phyloP scores from a whole-genome alignment of 139 green algal genomes.

The Dunaliella sp. region DNA sequence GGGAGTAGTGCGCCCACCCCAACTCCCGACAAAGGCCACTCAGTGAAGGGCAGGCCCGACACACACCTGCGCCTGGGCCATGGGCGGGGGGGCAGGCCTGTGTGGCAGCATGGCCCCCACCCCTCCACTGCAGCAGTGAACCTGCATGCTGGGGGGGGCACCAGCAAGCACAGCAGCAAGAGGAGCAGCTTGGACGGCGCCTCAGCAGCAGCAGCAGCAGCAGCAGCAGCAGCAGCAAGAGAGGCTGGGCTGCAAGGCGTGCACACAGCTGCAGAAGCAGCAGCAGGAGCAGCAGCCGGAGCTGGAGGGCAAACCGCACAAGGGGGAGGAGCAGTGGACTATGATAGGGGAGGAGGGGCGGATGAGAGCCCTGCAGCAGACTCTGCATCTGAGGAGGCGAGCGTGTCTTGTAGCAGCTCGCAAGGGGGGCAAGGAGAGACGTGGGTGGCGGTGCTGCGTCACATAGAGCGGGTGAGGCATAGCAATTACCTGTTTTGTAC shows the following conservation, averaged over 20 bases:
- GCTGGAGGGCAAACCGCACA: neutral
- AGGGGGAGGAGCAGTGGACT: neutral
- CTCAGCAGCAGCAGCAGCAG: neutral
- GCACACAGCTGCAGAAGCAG: neutral
- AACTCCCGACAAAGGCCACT: no score
- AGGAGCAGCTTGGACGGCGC: neutral
- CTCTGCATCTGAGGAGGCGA: neutral
- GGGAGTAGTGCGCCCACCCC: no score
- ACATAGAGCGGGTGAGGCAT: slow-evolving; percentile 21
- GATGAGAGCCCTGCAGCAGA: neutral
- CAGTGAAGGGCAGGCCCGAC: no score
- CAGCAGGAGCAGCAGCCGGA: neutral
- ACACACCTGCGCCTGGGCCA: no score
- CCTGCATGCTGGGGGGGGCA: neutral
- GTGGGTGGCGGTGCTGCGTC: neutral
- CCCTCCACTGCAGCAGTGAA: neutral
- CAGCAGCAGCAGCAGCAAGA: neutral
- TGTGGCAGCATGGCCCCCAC: neutral
- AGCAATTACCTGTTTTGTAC: no score
- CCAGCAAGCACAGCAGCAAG: neutral
- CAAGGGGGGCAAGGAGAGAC: neutral
- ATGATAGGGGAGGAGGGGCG: neutral
- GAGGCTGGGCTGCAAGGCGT: no score
- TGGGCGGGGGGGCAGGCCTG: neutral
- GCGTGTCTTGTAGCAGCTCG: no score